These are phyloP conservation scores for Malus sylvestris DNA, from an alignment of 306 rosid species.

Conservation along the genomic window DNA sequence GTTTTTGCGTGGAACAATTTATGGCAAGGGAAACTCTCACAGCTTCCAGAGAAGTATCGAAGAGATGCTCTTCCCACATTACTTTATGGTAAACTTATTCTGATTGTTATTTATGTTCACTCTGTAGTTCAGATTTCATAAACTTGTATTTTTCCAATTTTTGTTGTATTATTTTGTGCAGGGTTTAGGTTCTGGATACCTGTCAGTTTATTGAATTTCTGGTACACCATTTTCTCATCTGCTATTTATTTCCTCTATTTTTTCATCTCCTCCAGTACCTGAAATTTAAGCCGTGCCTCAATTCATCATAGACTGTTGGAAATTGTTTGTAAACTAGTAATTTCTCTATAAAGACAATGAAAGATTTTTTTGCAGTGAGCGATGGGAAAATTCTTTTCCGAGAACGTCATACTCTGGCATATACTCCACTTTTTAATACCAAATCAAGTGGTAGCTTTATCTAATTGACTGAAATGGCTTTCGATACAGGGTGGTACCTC, in stretches of 20 bases:
- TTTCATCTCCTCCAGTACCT: background rate
- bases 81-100: slow-evolving; percentile 48
- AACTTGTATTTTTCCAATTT: slow-evolving; percentile 4
- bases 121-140: slow-evolving; percentile 1
- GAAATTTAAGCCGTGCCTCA: background rate
- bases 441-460: background rate
- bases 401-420: background rate
- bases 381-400: background rate
- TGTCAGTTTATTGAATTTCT: slow-evolving; percentile 70
- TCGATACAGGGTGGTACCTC: slow-evolving; percentile 79
- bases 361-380: background rate
- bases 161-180: slow-evolving; percentile 26
- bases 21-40: slow-evolving; percentile 69
- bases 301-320: background rate
- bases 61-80: slow-evolving; percentile 74
- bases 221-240: slow-evolving; percentile 29
- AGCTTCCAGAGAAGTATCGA: slow-evolving; percentile 76
- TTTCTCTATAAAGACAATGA: background rate
- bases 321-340: background rate
- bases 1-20: slow-evolving; percentile 90
- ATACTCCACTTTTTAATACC: background rate
- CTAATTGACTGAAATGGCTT: slow-evolving; percentile 11
- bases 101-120: background rate
- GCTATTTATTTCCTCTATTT: background rate
- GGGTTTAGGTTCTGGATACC: slow-evolving; percentile 99